Base-by-base conservation (phyloP, 176 grass and related monocot genomes). In the Miscanthus lutarioriparius region DNA sequence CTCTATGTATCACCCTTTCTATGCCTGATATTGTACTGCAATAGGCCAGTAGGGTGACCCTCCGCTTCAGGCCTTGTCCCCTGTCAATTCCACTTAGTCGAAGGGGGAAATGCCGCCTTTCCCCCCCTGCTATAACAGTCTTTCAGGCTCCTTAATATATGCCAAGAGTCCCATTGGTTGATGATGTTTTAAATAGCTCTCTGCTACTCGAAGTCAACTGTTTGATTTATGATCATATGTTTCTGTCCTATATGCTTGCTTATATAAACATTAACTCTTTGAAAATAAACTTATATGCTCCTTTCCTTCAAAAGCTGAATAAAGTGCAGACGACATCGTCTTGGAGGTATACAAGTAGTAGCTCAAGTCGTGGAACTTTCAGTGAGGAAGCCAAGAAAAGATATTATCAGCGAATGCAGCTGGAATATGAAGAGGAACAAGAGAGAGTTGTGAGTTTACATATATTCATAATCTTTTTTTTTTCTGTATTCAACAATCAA, bases 341-440 rank as follows among this genome's bases (percentile, higher is more conserved):
- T 72, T 92, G 91, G 89, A 86, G 82, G 72, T 89, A 77, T 75
- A 72, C 90, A 80, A 72, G 65, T 47, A 68, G 43, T 45, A 94
- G 49, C 20, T 88, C 91, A 54, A 94, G 61, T 76, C 66, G 32
- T 74, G 73, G 67, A 80, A 91, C 61, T 67, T 94, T 94, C 73
- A 92, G 74, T 79, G 84, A 94, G 22, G 88, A 97, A 56, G 83
- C 92, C 64, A 92, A 84, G 86, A 94, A 67, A 83, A 91, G 94
- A 83, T 97, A 91, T 83, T 81, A 91, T 83, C 84, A 88, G 59
- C 91, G 87, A 23, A 84, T 97, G 78, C 91, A 94, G 75, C 89
- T 94, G 79, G 91, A 93, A 86, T 93, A 94, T 48, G 94, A 97
- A 75, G 91, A 97, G 67, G 94, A 97, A 85, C 86, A 86, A 70